Base-by-base conservation (phyloP, 768 basidiomycete species). In the Lentinula detonsa region DNA sequence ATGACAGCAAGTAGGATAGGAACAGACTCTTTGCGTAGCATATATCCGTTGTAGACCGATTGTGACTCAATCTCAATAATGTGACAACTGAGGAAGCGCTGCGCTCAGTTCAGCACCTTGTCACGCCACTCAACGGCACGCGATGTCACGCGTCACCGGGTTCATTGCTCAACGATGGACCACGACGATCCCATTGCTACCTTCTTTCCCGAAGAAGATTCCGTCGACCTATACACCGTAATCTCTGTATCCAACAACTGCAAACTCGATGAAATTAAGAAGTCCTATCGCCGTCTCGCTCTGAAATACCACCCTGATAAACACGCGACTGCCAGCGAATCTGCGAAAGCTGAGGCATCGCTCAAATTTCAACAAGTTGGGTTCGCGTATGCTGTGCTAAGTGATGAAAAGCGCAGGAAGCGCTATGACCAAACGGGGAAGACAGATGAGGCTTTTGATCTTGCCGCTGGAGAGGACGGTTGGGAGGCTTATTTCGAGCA, bases 401-500 rank as follows among this genome's bases (percentile, higher is more conserved):
- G 87, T 58, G 95, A 98, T 65, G 85, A 85, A 61, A 86, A 83
- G 68, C 74, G 87, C 65, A 83, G 87, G 69, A 78, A 83, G 68
- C 78, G 85, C 62, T 99, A 98, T 65, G 95, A 98, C 67, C 74
- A 73, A 59, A 96, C 90, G 0, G 97, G 97, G 16, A 83, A 83
- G 65, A 97, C 95, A 8, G 85, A 87, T 64, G 95, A 98, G 67
- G 83, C 82, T 9, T 81, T 89, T 48, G 86, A 87, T 53, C 70
- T 90, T 43, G 85, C 77, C 23, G 82, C 83, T 5, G 91, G 85
- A 9, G 91, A 90, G 62, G 90, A 87, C 63, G 92, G 93, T 1
- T 99, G 97, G 97, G 93, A 94, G 68, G 84, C 90, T 5, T 99
- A 99, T 74, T 99, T 98, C 67, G 90, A 89, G 70, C 87, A 87